A percentile compares a stretch with the other conserved stretches of the same genome.
These are phyloP conservation scores for Talaromyces borbonicus DNA, from an alignment of 495 filamentous ascomycete species.

Conservation along the genomic window DNA sequence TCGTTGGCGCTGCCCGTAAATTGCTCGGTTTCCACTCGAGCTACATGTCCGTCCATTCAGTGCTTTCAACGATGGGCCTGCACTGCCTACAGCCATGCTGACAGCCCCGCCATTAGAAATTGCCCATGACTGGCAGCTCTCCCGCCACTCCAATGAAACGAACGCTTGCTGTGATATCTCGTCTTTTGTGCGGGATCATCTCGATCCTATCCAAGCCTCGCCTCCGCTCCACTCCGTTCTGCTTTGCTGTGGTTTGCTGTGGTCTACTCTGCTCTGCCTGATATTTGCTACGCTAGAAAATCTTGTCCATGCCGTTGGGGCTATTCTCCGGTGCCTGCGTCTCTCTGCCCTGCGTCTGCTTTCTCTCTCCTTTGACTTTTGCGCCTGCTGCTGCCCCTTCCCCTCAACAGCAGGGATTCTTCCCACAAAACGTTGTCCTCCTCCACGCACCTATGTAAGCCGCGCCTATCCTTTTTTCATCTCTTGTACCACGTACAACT, in stretches of 20 bases:
- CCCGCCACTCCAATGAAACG: neutral
- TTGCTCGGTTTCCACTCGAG: neutral
- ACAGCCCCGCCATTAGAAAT: neutral
- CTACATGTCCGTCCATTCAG: conserved; percentile 2
- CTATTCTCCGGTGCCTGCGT: conserved; percentile 7
- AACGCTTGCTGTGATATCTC: neutral
- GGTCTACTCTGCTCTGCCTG: neutral
- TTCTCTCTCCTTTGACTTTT: conserved; percentile 1
- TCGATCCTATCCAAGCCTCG: too few species aligned
- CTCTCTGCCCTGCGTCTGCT: conserved; percentile 5
- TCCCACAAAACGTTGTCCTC: neutral
- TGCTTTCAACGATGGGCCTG: too few species aligned
- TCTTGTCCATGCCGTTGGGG: conserved; percentile 5
- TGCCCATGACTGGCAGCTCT: neutral
- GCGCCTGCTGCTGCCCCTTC: conserved; percentile 4
- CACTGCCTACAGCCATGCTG: conserved; percentile 1
- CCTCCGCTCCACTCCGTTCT: too few species aligned
- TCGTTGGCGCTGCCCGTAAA: conserved; percentile 8
- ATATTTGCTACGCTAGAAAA: conserved; percentile 2
- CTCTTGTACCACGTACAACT: neutral
- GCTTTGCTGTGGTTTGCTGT: too few species aligned
- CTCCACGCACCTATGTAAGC: conserved; percentile 8
- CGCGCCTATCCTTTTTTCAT: neutral
- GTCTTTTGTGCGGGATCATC: neutral
- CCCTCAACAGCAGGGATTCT: neutral